Conservation (phyloP, 495 filamentous ascomycete species). For the Penicillium salamii region DNA sequence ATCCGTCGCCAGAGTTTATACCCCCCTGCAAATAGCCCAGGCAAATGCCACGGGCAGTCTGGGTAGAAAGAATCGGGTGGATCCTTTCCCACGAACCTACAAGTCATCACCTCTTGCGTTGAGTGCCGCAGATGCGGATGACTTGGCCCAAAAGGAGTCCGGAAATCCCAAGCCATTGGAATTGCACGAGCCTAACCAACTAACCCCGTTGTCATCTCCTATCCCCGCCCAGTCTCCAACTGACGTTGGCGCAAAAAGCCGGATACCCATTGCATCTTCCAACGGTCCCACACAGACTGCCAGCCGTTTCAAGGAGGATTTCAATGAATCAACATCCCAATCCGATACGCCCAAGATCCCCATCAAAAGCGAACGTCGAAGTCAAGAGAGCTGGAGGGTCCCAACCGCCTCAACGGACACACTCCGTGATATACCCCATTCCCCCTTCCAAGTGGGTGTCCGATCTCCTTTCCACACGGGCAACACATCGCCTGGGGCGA, state of each 20-base stretch:
- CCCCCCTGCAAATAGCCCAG: background rate
- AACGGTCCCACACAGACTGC: background rate
- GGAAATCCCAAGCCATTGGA: background rate
- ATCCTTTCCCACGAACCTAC: conserved; percentile 18
- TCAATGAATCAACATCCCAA: background rate
- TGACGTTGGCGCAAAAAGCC: conserved; percentile 10
- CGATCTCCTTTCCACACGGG: conserved; percentile 6
- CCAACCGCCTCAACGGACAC: background rate
- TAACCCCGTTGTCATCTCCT: background rate
- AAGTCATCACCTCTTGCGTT: conserved; percentile 36
- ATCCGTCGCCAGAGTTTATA: background rate
- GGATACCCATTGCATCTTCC: background rate
- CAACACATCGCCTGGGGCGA: conserved; percentile 1
- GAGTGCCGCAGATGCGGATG: conserved; percentile 16
- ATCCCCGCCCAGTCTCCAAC: background rate
- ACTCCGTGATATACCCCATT: background rate
- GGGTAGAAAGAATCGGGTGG: conserved; percentile 7
- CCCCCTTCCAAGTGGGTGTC: conserved; percentile 3
- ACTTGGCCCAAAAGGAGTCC: background rate
- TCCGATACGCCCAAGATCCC: conserved; percentile 2
- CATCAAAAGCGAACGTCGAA: conserved; percentile 3
- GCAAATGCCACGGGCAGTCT: background rate
- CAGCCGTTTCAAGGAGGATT: conserved; percentile 8
- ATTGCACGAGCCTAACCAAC: background rate
- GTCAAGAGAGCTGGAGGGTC: conserved; percentile 1